Conservation (phyloP, 108 stramenopile species). For the Cyclotella atomus region DNA sequence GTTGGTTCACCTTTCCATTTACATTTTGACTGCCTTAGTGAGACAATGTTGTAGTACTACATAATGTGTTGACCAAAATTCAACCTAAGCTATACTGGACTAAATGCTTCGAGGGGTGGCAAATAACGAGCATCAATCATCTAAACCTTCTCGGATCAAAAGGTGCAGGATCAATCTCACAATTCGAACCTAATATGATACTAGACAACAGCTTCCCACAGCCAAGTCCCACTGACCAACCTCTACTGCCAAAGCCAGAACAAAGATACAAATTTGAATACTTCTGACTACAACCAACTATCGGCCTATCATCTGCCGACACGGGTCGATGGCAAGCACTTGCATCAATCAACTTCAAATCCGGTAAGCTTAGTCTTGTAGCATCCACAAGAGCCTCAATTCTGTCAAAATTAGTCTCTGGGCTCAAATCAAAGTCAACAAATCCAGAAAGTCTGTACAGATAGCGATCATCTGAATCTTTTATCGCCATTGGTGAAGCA, state of each 20-base stretch:
- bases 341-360: constrained; percentile 35
- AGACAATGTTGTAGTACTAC: too few relatives aligned
- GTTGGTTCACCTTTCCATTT: constrained; percentile 30
- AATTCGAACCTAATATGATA: constrained; percentile 21
- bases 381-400: constrained; percentile 33
- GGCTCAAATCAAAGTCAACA: constrained; percentile 31
- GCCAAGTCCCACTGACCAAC: constrained; percentile 41
- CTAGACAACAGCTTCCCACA: constrained; percentile 34
- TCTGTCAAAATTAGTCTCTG: constrained; percentile 25
- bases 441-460: constrained; percentile 43
- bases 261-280: constrained; percentile 31
- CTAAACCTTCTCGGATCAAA: constrained; percentile 28
- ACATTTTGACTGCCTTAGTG: constrained; percentile 31
- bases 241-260: constrained; percentile 38
- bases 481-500: constrained; percentile 38
- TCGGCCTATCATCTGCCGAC: constrained; percentile 40
- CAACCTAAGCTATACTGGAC: too few relatives aligned
- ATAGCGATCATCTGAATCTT: constrained; percentile 12
- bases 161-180: constrained; percentile 39
- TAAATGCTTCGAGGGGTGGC: too few relatives aligned
- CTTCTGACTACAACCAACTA: constrained; percentile 15
- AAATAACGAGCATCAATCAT: too few relatives aligned
- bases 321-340: constrained; percentile 45
- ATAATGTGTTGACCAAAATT: too few relatives aligned
- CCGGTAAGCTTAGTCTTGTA: constrained; percentile 25